Percentiles rank a stretch among this genome's conserved stretches.
Conservation (phyloP, 2,329 filamentous ascomycete species). For the Bisporella sp. region DNA sequence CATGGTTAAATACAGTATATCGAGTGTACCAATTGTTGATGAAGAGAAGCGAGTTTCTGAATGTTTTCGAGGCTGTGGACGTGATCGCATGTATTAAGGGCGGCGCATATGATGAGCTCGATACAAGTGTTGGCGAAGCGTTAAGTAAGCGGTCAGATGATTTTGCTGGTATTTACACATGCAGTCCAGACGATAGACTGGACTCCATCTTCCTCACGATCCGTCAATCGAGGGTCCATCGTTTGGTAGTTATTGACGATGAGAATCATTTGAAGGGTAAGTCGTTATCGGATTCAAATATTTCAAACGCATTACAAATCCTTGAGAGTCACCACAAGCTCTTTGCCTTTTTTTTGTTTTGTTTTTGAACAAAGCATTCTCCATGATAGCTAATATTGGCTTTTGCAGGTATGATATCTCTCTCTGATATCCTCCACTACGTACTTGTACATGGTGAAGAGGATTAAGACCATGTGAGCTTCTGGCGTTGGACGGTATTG, state of each 20-base stretch:
- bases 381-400: not conserved
- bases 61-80: conserved; percentile 96
- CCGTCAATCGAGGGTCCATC: conserved; percentile 87
- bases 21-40: conserved; percentile 88
- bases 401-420: not conserved
- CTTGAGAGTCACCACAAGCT: no score
- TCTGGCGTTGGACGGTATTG: conserved; percentile 9
- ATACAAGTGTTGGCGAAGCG: conserved; percentile 80
- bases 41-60: conserved; percentile 67
- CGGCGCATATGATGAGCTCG: conserved; percentile 84
- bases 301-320: no score
- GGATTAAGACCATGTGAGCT: conserved; percentile 11
- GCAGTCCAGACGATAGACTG: conserved; percentile 81
- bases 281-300: conserved; percentile 56
- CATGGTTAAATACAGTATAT: conserved; percentile 90
- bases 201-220: conserved; percentile 97
- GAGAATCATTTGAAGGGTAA: conserved; percentile 79
- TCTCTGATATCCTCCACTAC: conserved; percentile 84
- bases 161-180: conserved; percentile 95
- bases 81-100: conserved; percentile 95
- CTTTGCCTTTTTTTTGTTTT: no score
- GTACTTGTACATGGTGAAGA: conserved; percentile 60
- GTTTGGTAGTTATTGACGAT: conserved; percentile 89
- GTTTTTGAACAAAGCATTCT: no score
- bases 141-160: conserved; percentile 81